Evolutionary conservation across 2,329 filamentous ascomycete species (phyloP), one percentile per base, ranked within the genome.

Genomic region (Colletotrichum sidae): DNA sequence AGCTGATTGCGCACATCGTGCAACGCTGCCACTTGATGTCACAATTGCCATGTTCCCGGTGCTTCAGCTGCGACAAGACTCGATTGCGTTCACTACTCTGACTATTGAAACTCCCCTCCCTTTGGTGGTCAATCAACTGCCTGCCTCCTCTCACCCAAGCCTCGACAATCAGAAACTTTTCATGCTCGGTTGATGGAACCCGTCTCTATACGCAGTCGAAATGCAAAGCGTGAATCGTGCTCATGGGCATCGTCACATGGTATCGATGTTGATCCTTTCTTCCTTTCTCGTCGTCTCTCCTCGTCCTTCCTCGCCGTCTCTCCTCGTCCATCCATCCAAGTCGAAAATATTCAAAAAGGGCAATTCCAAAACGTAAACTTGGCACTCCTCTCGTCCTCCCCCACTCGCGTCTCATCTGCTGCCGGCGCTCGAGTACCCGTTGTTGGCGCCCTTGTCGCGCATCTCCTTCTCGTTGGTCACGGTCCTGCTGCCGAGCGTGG

Each of bases 401-500:
- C 13, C 3, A 55, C 12, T 2, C 5, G 13, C 17, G 3, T 2
- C 15, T 62, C 38, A 61, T 15, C 52, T 17, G 41, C 52, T 62
- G 25, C 62, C 62, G 15, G 12, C 52, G 37, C 58, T 65, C 9
- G 58, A 62, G 47, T 65, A 65, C 1, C 58, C 58, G 13, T 65
- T 62, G 58, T n/a, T 38, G 25, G 25, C 25, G 35, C 61, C 62
- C 59, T 67, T 67, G 37, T 68, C 65, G 34, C 59, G 55, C 47
- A 67, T 49, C 33, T 67, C 67, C 67, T 68, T 68, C 56, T 68
- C 67, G 33, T 67, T 67, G 4, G 62, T 62, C 33, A 53, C 52
- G 47, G 55, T 68, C 9, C 64, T 55, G 67, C 67, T 68, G 5
- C 60, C 64, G 25, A 64, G 55, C 4, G 60, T 67, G 10, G 62